Evolutionary conservation across 352 stramenopile species (phyloP), one percentile per base, ranked within the genome.

Genomic region (Peronospora destructor): DNA sequence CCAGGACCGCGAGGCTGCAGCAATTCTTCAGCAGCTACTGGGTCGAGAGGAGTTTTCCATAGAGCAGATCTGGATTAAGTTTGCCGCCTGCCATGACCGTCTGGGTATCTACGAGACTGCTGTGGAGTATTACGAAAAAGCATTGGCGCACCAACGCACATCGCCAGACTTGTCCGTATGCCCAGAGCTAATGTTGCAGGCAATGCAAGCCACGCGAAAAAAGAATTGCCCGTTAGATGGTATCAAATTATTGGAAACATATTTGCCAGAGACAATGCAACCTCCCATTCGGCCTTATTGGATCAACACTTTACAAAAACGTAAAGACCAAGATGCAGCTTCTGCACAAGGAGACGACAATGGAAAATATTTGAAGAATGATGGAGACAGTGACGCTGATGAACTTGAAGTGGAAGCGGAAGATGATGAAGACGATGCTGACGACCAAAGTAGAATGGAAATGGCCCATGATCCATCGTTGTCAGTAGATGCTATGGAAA

Each of bases 401-500:
- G 72, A 74, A 14, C 49, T 69, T 0, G 71, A 77, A 35, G 69
- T 85, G 6, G 75, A 85, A 33, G 79, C 71, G 10, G 80, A 87
- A 16, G 71, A 80, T 5, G 66, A 82, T 21, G 64, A 76, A 11
- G 68, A 84, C 11, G 71, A 77, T n/a, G 62, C 55, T 12, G 60
- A 76, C 5, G 57, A 77, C 29, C 53, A 66, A 42, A 66, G 67
- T 25, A 62, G 70, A 11, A 85, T 87, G 78, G 64, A 80, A 39
- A 70, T 73, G 14, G 48, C 72, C 9, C 70, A 85, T 35, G 82
- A 93, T 35, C 76, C 77, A 23, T 88, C 74, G 3, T 53, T 93
- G 25, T 90, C 77, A 12, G 73, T 85, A 1, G 73, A 93, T 64
- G 82, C 82, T 0, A 93, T 93, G 82, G 82, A 93, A 34, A 93